Conservation (phyloP, 805 yeast species). For the Metschnikowia sp. region DNA sequence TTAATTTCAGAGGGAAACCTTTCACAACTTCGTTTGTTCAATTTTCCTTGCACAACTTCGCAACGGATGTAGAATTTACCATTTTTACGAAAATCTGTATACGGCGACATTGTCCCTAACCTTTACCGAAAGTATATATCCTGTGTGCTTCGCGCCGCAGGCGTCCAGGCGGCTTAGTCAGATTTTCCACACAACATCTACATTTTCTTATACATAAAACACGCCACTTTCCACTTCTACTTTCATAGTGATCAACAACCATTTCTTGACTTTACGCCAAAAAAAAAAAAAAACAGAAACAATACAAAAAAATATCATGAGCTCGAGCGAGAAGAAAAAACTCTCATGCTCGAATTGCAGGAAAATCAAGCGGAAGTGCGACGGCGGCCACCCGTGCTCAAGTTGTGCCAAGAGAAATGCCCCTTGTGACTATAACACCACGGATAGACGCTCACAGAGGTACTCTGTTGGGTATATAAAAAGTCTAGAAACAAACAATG, state of each 20-base stretch:
- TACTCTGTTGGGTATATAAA: slow-evolving; percentile 18
- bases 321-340: slow-evolving; percentile 6
- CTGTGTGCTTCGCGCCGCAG: background rate
- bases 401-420: slow-evolving; percentile 13
- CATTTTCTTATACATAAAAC: too few species aligned
- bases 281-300: background rate
- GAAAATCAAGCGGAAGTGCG: slow-evolving; percentile 19
- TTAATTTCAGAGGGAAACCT: too few species aligned
- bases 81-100: too few species aligned
- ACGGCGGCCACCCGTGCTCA: slow-evolving; percentile 17
- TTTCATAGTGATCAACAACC: too few species aligned
- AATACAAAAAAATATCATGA: background rate
- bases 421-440: slow-evolving; percentile 15
- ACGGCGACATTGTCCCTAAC: too few species aligned
- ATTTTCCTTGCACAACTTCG: too few species aligned
- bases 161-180: background rate
- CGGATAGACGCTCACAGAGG: slow-evolving; percentile 17
- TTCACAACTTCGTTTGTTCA: too few species aligned
- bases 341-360: slow-evolving; percentile 18
- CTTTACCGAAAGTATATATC: background rate
- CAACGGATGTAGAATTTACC: too few species aligned
- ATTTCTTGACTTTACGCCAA: background rate
- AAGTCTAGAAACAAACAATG: slow-evolving; percentile 17
- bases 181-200: too few species aligned
- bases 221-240: background rate